Percentiles rank a stretch among this genome's conserved stretches.
These are phyloP conservation scores for Colletotrichum navitas DNA, from an alignment of 2,329 filamentous ascomycete species.

Conservation along the genomic window DNA sequence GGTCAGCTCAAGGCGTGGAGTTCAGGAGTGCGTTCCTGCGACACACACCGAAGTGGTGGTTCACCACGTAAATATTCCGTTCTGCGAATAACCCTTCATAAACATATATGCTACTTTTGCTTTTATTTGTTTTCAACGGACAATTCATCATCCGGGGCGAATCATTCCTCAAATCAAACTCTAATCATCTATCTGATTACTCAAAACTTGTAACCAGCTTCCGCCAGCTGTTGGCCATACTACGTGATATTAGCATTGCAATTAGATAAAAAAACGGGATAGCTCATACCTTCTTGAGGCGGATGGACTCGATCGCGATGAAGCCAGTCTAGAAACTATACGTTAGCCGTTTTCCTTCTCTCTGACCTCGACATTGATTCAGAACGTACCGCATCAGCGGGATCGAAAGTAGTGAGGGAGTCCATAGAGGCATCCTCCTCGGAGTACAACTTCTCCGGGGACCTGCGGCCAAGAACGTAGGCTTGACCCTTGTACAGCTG, in stretches of 20 bases:
- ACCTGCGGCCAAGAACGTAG: conserved; percentile 60
- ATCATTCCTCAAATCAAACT: background rate
- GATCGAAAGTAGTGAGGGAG: conserved; percentile 58
- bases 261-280: accelerated
- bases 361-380: background rate
- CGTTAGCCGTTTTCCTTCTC: background rate
- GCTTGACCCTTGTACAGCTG: conserved; percentile 57
- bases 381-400: conserved; percentile 52
- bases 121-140: background rate
- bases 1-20: no score
- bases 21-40: no score
- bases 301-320: conserved; percentile 77
- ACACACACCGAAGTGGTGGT: no score
- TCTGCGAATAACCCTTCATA: no score
- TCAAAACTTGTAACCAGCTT: conserved; percentile 48
- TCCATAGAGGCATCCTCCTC: conserved; percentile 65
- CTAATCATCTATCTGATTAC: background rate
- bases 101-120: no score
- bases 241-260: conserved; percentile 44
- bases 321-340: conserved; percentile 56
- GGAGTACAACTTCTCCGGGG: conserved; percentile 64
- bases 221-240: conserved; percentile 58
- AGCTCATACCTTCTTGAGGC: conserved; percentile 62
- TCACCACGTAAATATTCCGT: no score
- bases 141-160: background rate